A percentile compares a stretch with the other conserved stretches of the same genome.
These are phyloP conservation scores for Trichoderma asperelloides DNA, from an alignment of 495 filamentous ascomycete genomes.

Conservation along the genomic window DNA sequence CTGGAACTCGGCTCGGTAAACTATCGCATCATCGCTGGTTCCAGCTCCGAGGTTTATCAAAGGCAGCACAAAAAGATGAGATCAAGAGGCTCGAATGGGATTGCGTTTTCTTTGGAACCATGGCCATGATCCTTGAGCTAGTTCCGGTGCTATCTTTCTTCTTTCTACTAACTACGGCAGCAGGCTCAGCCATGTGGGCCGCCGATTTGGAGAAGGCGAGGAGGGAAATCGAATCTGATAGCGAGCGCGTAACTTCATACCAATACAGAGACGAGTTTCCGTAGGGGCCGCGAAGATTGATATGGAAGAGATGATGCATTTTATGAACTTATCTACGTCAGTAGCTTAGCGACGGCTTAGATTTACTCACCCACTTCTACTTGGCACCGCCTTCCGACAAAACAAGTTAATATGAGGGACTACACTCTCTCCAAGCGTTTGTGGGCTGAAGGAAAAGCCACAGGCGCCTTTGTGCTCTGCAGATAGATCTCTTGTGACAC, in stretches of 20 bases:
- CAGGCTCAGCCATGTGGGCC: constrained; percentile 84
- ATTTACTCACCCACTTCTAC: too few species aligned
- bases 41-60: constrained; percentile 63
- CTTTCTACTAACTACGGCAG: constrained; percentile 70
- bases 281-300: neutral
- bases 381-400: too few species aligned
- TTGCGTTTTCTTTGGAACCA: constrained; percentile 48
- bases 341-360: too few species aligned
- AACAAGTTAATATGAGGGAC: too few species aligned
- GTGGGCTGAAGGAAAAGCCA: too few species aligned
- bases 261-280: neutral
- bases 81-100: constrained; percentile 61
- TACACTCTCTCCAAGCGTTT: too few species aligned
- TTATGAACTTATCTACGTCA: too few species aligned
- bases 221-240: neutral
- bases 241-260: neutral
- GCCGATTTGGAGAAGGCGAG: constrained; percentile 41
- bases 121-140: constrained; percentile 55
- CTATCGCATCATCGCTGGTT: constrained; percentile 65
- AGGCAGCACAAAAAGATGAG: constrained; percentile 53
- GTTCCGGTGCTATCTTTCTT: constrained; percentile 78
- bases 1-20: constrained; percentile 47
- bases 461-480: too few species aligned
- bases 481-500: too few species aligned
- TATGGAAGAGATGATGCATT: too few species aligned